Evolutionary conservation across 163 green algal genomes (phyloP), one percentile per base, ranked within the genome.

Genomic region (Trebouxiophyceae sp.): DNA sequence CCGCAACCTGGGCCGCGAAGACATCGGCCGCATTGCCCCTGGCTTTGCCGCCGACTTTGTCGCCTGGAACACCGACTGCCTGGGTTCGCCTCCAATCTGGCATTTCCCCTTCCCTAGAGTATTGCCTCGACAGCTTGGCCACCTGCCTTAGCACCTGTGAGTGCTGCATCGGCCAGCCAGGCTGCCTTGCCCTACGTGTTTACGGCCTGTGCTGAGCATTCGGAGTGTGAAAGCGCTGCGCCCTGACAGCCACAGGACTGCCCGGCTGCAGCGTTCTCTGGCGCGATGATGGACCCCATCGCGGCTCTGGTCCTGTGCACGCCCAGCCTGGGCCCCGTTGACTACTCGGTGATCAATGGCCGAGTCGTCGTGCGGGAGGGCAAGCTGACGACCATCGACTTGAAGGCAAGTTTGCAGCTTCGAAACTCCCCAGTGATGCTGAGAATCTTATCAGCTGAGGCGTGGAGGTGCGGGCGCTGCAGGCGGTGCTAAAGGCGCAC

Each of bases 31-130:
- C 30, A 64, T 90, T 23, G 79, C 78, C 0, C 85, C 85, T 5
- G 84, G 85, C 50, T 88, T 78, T 57, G 85, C 76, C 0, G 85
- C 85, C 16, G 85, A 92, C 63, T 69, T 92, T 63, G 85, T 86
- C n/a, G 85, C 69, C 2, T 90, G 80, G 76, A 72, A 57, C 2
- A 74, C 60, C 3, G 70, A 73, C 60, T n/a, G n/a, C n/a, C n/a
- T n/a, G n/a, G n/a, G n/a, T n/a, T n/a, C n/a, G n/a, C n/a, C n/a
- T n/a, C n/a, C n/a, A n/a, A n/a, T n/a, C n/a, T n/a, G n/a, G n/a
- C n/a, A n/a, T n/a, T n/a, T n/a, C n/a, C n/a, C n/a, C n/a, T n/a
- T n/a, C n/a, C n/a, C n/a, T n/a, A n/a, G n/a, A n/a, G n/a, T n/a
- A n/a, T n/a, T n/a, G n/a, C n/a, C n/a, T n/a, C n/a, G n/a, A n/a